Conservation (phyloP, 1,139 yeast genomes). For the Arxiozyma slooffiae region DNA sequence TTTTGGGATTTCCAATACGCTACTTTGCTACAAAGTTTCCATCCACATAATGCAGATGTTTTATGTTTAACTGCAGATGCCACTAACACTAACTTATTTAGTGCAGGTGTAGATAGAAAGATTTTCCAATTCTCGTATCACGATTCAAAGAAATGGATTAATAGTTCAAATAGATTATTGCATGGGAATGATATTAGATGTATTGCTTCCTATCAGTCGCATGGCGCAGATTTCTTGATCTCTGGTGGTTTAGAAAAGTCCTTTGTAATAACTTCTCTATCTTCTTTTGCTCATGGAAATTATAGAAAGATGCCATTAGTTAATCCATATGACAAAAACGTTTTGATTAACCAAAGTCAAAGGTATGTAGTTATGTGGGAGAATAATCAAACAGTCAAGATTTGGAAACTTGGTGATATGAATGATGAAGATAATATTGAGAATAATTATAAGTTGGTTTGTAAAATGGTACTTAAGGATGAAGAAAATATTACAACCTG, state of each 20-base stretch:
- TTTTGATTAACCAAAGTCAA: conserved; percentile 40
- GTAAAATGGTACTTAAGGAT: conserved; percentile 58
- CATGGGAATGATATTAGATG: conserved; percentile 89
- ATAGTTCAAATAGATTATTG: conserved; percentile 61
- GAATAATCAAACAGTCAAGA: conserved; percentile 59
- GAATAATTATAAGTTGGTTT: conserved; percentile 38
- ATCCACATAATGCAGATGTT: conserved; percentile 86
- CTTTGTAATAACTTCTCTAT: conserved; percentile 60
- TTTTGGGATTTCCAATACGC: conserved; percentile 80
- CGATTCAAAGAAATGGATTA: conserved; percentile 60
- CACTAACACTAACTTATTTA: conserved; percentile 56
- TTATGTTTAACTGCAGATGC: conserved; percentile 60
- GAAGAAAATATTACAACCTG: conserved; percentile 75
- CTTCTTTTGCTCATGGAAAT: conserved; percentile 59
- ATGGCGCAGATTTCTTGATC: conserved; percentile 57
- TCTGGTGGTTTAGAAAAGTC: conserved; percentile 89
- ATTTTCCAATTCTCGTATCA: conserved; percentile 45
- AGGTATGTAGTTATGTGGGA: conserved; percentile 66
- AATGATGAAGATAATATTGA: conserved; percentile 22
- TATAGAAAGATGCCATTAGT: conserved; percentile 62
- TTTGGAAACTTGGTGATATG: conserved; percentile 51
- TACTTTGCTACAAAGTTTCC: conserved; percentile 71
- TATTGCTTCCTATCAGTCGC: conserved; percentile 60
- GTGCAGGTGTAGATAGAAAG: conserved; percentile 92
- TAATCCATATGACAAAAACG: conserved; percentile 50